Conservation (phyloP, 1,284 basidiomycete species). For the Malassezia sp. region DNA sequence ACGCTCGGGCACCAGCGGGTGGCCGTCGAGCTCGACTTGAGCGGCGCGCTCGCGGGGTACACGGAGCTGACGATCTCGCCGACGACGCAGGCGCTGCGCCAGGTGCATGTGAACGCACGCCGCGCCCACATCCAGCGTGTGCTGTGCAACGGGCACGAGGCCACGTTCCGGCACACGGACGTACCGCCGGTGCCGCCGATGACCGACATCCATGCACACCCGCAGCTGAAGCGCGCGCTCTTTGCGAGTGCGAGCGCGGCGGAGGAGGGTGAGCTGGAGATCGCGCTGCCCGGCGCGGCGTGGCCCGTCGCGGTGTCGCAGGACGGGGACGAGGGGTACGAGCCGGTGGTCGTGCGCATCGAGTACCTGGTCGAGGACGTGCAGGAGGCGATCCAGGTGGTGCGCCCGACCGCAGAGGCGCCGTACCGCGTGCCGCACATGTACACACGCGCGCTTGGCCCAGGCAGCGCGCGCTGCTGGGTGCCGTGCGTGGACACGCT, state of each 20-base stretch:
- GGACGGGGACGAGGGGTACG: constrained; percentile 53
- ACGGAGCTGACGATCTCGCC: constrained; percentile 80
- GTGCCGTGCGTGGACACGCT: constrained; percentile 88
- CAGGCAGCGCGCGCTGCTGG: constrained; percentile 88
- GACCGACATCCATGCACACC: constrained; percentile 72
- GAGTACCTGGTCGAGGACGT: constrained; percentile 69
- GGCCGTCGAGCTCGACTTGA: constrained; percentile 75
- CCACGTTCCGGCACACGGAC: constrained; percentile 68
- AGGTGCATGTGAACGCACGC: constrained; percentile 71
- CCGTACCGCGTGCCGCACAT: constrained; percentile 75
- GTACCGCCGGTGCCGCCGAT: constrained; percentile 58
- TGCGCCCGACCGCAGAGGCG: constrained; percentile 64
- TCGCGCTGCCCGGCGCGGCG: constrained; percentile 58
- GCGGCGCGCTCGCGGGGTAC: constrained; percentile 53
- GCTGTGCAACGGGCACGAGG: constrained; percentile 51
- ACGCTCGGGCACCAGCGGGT: constrained; percentile 65
- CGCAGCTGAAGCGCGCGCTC: constrained; percentile 81
- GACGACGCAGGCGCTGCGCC: constrained; percentile 60
- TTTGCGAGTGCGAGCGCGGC: constrained; percentile 80
- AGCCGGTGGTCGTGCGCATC: constrained; percentile 65
- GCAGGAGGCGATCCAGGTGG: constrained; percentile 73
- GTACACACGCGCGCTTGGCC: constrained; percentile 75
- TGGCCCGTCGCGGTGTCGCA: constrained; percentile 16
- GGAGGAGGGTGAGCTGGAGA: constrained; percentile 85
- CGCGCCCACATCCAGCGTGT: constrained; percentile 70